Conservation (phyloP, 1,284 basidiomycete genomes). For the Marasmius oreades region DNA sequence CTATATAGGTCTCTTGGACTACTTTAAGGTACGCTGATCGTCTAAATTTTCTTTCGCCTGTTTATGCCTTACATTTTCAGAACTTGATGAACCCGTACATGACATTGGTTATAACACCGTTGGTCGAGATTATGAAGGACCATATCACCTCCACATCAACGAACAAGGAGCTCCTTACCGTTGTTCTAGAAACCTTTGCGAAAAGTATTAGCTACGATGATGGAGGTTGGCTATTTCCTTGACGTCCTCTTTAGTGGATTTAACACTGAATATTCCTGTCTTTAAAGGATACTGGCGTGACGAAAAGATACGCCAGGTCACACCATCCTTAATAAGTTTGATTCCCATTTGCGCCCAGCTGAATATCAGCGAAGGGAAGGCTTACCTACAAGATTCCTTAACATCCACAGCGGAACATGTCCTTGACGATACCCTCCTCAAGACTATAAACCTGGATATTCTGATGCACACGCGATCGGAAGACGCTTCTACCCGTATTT, state of each 20-base stretch:
- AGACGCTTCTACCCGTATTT: slow-evolving; percentile 59
- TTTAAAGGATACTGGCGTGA: slow-evolving; percentile 83
- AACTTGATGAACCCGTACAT: slow-evolving; percentile 90
- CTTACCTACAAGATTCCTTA: slow-evolving; percentile 45
- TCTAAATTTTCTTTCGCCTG: background rate
- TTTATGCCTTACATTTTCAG: slow-evolving; percentile 33
- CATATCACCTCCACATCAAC: slow-evolving; percentile 34
- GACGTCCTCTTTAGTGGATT: background rate
- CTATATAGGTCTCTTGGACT: slow-evolving; percentile 71
- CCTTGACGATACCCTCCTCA: slow-evolving; percentile 65
- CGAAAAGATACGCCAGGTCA: slow-evolving; percentile 65
- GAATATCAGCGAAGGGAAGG: slow-evolving; percentile 35
- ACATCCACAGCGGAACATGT: slow-evolving; percentile 52
- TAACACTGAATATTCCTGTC: slow-evolving; percentile 1
- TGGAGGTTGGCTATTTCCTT: slow-evolving; percentile 50
- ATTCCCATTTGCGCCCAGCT: slow-evolving; percentile 46
- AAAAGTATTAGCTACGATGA: slow-evolving; percentile 81
- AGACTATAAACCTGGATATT: slow-evolving; percentile 79
- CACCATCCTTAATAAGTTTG: slow-evolving; percentile 62
- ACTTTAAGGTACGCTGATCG: slow-evolving; percentile 68
- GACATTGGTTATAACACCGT: slow-evolving; percentile 69
- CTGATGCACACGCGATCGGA: slow-evolving; percentile 88
- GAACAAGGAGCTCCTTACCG: slow-evolving; percentile 56
- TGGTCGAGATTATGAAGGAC: slow-evolving; percentile 60
- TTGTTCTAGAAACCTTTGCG: slow-evolving; percentile 60